A percentile compares a stretch with the other conserved stretches of the same genome.
Evolutionary conservation across 2,329 filamentous ascomycete species (phyloP).

Genomic region (Verticillium klebahnii): DNA sequence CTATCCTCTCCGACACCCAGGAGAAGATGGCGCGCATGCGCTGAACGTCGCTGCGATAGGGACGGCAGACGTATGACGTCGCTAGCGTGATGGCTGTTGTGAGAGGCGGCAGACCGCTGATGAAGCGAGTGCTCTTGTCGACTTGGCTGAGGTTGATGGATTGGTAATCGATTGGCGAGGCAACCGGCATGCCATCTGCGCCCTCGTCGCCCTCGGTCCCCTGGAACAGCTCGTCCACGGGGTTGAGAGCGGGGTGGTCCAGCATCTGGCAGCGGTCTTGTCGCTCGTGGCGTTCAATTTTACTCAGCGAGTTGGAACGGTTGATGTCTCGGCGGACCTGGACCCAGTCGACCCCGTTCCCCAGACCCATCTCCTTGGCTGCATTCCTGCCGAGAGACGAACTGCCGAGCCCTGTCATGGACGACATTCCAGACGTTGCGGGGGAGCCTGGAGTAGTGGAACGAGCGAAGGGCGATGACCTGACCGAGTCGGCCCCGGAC

Average conservation of each 20-base stretch:
- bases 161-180: conserved; percentile 75
- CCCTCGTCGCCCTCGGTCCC: conserved; percentile 87
- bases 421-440: conserved; percentile 39
- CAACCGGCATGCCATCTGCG: conserved; percentile 77
- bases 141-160: conserved; percentile 78
- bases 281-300: conserved; percentile 79
- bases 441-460: conserved; percentile 32
- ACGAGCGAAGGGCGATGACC: conserved; percentile 37
- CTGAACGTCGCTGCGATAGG: conserved; percentile 91
- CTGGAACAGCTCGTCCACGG: conserved; percentile 83
- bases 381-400: conserved; percentile 40
- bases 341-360: conserved; percentile 77
- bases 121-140: conserved; percentile 92
- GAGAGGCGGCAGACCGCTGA: conserved; percentile 75
- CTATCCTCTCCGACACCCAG: conserved; percentile 92
- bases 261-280: conserved; percentile 92
- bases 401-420: conserved; percentile 26
- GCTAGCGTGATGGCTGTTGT: conserved; percentile 79
- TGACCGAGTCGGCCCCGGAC: conserved; percentile 43
- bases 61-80: conserved; percentile 87
- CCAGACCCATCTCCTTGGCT: conserved; percentile 67
- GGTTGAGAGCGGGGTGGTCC: conserved; percentile 81
- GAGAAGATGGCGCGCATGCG: conserved; percentile 91
- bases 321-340: conserved; percentile 95
- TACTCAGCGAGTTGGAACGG: conserved; percentile 86